Evolutionary conservation across 2,329 filamentous ascomycete species (phyloP), one percentile per base, ranked within the genome.

Genomic region (Aureobasidium pullulans): DNA sequence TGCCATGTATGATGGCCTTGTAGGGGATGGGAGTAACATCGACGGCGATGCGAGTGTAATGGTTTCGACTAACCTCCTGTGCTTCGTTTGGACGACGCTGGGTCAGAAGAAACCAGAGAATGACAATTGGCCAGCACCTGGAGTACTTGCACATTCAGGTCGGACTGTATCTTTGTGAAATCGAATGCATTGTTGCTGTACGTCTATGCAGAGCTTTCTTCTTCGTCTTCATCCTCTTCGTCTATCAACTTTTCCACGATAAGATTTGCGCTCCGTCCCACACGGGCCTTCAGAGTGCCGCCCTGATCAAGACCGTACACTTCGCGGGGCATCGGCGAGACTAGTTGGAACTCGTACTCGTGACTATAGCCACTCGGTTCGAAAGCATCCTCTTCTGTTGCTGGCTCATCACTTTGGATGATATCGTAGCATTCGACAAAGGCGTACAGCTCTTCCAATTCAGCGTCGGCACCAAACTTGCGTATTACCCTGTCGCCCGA

Each of bases 401-500:
- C 60, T 6, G 68, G 64, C 16, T 71, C 72, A 23, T 69, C 72
- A 1, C 74, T 73, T 37, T 81, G 73, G 3, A 91, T 66, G 6
- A 87, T 66, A 56, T 90, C 85, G 70, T 91, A 87, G 74, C 93
- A 97, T 70, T 99, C 94, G 2, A 97, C 91, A 74, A 96, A 96
- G 0, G 93, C 94, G 72, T 97, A 97, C 6, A 99, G 76, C 68
- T 96, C 91, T 70, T 97, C 93, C 39, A 97, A 77, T 2, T 82
- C 79, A 0, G 88, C 84, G n/a, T 84, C 78, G 1, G 81, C 77
- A 0, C 78, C 72, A 70, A 99, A 97, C 52, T 83, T 83, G 43
- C 93, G 82, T 59, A 96, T 83, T 2, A 96, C 82, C 43, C 92
- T 81, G 50, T 90, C 87, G 0, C 84, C 88, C 4, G 83, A 86